A percentile compares a stretch with the other conserved stretches of the same genome.
phyloP scores from a whole-genome alignment of 2,329 filamentous ascomycete genomes.

The Ophiognomonia clavigignenti-juglandacearum region DNA sequence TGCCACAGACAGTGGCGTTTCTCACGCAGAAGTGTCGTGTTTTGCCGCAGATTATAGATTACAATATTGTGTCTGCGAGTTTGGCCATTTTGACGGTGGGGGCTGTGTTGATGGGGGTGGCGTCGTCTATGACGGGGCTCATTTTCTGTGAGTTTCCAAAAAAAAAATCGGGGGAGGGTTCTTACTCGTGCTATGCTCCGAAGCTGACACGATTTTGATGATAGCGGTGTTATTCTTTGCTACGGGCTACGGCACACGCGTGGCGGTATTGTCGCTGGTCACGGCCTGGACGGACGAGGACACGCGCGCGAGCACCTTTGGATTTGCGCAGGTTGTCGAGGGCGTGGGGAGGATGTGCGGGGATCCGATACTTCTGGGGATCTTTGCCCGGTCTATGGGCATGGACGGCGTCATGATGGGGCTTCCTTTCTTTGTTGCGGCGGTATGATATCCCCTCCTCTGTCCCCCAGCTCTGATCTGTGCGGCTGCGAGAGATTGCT shows the following conservation, averaged over 20 bases:
- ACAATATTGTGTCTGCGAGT: constrained; percentile 13
- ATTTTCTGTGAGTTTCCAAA: constrained; percentile 4
- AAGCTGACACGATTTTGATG: not conserved
- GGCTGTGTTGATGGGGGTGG: constrained; percentile 9
- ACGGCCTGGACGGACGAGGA: constrained; percentile 15
- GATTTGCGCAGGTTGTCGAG: constrained; percentile 13
- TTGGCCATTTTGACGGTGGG: constrained; percentile 10
- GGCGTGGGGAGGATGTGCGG: constrained; percentile 13
- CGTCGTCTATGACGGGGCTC: constrained; percentile 13
- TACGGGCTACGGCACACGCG: constrained; percentile 12
- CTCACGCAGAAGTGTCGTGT: constrained; percentile 13
- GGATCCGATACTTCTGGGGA: constrained; percentile 11
- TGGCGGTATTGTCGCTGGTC: constrained; percentile 14
- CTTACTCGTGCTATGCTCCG: too few relatives aligned
- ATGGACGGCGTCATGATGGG: constrained; percentile 4
- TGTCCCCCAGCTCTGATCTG: too few relatives aligned
- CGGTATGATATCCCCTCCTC: not conserved
- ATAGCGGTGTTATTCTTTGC: constrained; percentile 14
- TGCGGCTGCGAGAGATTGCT: too few relatives aligned
- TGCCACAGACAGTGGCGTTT: constrained; percentile 11
- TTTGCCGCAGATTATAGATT: constrained; percentile 13
- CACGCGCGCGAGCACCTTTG: constrained; percentile 14
- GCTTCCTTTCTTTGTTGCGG: constrained; percentile 13
- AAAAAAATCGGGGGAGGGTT: too few relatives aligned
- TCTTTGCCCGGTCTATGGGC: constrained; percentile 12